phyloP scores from a whole-genome alignment of 1,139 yeast species.

The Debaryomycetaceae sp. region DNA sequence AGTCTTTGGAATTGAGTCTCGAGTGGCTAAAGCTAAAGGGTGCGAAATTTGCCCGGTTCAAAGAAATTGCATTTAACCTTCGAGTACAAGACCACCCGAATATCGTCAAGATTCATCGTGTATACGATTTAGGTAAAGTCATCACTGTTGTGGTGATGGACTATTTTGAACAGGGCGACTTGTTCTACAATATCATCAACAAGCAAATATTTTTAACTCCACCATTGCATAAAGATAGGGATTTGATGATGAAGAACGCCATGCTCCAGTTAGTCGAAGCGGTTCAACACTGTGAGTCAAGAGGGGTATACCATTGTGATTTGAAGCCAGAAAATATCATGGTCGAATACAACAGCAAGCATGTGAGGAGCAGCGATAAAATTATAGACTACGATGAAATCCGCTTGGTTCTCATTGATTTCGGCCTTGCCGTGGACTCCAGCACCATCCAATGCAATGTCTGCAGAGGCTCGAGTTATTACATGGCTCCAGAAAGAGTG shows the following conservation, averaged over 20 bases:
- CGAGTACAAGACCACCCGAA: slow-evolving; percentile 76
- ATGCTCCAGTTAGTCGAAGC: slow-evolving; percentile 76
- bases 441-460: slow-evolving; percentile 62
- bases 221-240: slow-evolving; percentile 28
- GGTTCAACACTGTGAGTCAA: slow-evolving; percentile 62
- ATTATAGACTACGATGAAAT: slow-evolving; percentile 53
- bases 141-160: slow-evolving; percentile 76
- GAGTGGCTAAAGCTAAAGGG: slow-evolving; percentile 43
- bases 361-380: slow-evolving; percentile 16
- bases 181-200: slow-evolving; percentile 78
- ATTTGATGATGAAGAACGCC: slow-evolving; percentile 58
- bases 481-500: slow-evolving; percentile 90
- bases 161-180: slow-evolving; percentile 76
- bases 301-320: slow-evolving; percentile 80
- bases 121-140: slow-evolving; percentile 54
- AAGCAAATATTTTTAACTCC: slow-evolving; percentile 51
- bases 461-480: slow-evolving; percentile 84
- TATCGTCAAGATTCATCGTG: slow-evolving; percentile 70
- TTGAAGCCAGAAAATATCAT: slow-evolving; percentile 87
- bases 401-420: slow-evolving; percentile 69
- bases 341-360: slow-evolving; percentile 38
- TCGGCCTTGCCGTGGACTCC: slow-evolving; percentile 74
- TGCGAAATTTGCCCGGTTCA: slow-evolving; percentile 44
- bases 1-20: slow-evolving; percentile 32
- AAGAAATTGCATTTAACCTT: slow-evolving; percentile 72